phyloP scores from a whole-genome alignment of 805 yeast species.

The Myxozyma sirexii region DNA sequence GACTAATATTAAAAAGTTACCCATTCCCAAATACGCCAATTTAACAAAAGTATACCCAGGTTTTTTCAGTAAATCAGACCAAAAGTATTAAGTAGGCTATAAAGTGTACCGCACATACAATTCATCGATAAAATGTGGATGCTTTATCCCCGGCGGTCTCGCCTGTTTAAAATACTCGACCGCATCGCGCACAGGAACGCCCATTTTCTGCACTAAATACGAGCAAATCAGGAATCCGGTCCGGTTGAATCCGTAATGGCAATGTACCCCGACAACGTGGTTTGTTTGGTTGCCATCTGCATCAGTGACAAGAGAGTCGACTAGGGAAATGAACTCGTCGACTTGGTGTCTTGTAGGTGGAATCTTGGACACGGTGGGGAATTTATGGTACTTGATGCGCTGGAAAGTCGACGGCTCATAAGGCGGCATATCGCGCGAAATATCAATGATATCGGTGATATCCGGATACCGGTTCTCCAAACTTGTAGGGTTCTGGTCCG shows the following conservation, averaged over 20 bases:
- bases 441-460: conserved; percentile 64
- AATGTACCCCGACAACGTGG: conserved; percentile 62
- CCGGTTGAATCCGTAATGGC: conserved; percentile 81
- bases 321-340: conserved; percentile 55
- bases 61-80: not conserved
- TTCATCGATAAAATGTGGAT: conserved; percentile 75
- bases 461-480: conserved; percentile 57
- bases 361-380: conserved; percentile 76
- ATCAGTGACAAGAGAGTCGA: conserved; percentile 48
- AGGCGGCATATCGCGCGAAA: conserved; percentile 66
- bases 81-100: not conserved
- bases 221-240: conserved; percentile 75
- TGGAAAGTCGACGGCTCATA: conserved; percentile 62
- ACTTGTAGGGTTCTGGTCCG: conserved; percentile 57
- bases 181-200: conserved; percentile 65
- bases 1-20: too few species aligned
- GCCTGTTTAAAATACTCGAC: conserved; percentile 59
- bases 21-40: too few species aligned
- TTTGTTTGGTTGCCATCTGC: conserved; percentile 13
- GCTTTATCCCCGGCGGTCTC: conserved; percentile 73
- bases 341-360: conserved; percentile 69
- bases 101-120: conserved; percentile 60
- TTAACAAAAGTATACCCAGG: too few species aligned
- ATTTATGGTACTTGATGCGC: conserved; percentile 63
- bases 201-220: conserved; percentile 62